Base-by-base conservation (phyloP, 2,329 filamentous ascomycete genomes). In the Hypocreales sp. region DNA sequence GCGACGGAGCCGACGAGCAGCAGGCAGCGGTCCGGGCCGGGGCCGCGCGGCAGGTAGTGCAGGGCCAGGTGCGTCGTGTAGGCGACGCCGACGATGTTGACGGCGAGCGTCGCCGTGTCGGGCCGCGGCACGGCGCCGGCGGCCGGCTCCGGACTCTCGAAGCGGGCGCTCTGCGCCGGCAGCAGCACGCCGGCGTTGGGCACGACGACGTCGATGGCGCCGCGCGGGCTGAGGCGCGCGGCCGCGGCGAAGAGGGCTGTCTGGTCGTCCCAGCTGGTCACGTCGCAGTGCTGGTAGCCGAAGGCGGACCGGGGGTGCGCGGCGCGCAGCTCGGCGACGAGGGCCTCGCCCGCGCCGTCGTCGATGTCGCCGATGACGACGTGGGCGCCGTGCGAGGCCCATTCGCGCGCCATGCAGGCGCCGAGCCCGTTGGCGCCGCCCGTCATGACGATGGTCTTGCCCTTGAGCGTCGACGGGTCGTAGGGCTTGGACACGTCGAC, bases 61-160 rank as follows among this genome's bases (percentile, higher is more conserved):
- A 72, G 58, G 1, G 70, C 73, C 22, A 80, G 60, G 39, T 79
- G 68, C 2, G 62, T 58, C 1, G 75, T 79, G 50, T 76, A 79
- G 31, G 72, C 49, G 21, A 73, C 66, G 9, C 73, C 76, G 1
- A 56, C 67, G 34, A 75, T 48, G 45, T 80, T 78, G 27, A 79
- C 67, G 32, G 72, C 62, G 20, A 77, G 41, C 24, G 66, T 65
- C 11, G 50, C 55, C 24, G 72, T 58, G 31, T 54, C 49, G 1
- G 72, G 71, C 30, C 41, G 49, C 20, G 46, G 41, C 2, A 61
- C 53, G 11, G 42, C 43, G 6, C 47, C 47, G 29, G 62, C n/a
- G 55, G 21, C 62, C 48, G 31, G 48, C 15, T 34, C 36, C 0
- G 66, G 66, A 24, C 45, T 37, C 42, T 71, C 67, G 34, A 75